Conservation (phyloP, 495 filamentous ascomycete species). For the Podospora appendiculata region DNA sequence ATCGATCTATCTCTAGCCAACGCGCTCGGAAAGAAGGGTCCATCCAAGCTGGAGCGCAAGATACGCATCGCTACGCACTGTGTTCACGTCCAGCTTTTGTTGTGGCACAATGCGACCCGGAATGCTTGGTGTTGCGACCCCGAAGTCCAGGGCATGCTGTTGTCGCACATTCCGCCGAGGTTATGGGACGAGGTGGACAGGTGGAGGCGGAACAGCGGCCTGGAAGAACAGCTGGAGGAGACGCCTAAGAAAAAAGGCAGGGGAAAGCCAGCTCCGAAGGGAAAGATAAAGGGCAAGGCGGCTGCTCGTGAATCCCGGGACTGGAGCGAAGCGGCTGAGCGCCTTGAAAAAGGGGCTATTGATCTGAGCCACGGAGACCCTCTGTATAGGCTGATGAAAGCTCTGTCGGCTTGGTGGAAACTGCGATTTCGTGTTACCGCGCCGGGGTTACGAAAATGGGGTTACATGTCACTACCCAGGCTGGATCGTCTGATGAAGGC, state of each 20-base stretch:
- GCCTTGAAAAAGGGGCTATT: slow-evolving; percentile 55
- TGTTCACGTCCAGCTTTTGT: slow-evolving; percentile 79
- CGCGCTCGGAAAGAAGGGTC: slow-evolving; percentile 70
- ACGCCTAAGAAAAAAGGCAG: slow-evolving; percentile 8
- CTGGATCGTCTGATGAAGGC: slow-evolving; percentile 59
- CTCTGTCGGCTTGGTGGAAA: slow-evolving; percentile 77
- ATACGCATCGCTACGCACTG: slow-evolving; percentile 74
- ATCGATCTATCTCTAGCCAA: slow-evolving; percentile 46
- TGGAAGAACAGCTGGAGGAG: slow-evolving; percentile 41
- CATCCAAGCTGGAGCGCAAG: slow-evolving; percentile 71
- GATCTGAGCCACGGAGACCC: slow-evolving; percentile 79
- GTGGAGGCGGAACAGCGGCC: slow-evolving; percentile 61
- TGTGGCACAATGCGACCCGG: slow-evolving; percentile 82
- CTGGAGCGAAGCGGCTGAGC: slow-evolving; percentile 63
- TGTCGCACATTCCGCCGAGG: slow-evolving; percentile 58
- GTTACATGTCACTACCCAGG: slow-evolving; percentile 65
- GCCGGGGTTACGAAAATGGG: slow-evolving; percentile 79
- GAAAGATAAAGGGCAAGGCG: slow-evolving; percentile 24
- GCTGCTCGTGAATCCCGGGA: slow-evolving; percentile 41
- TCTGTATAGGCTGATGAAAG: slow-evolving; percentile 67
- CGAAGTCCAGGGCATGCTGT: slow-evolving; percentile 67
- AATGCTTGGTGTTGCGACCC: slow-evolving; percentile 81
- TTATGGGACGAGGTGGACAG: slow-evolving; percentile 64
- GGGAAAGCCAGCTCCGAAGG: too few species aligned
- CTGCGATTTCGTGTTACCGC: slow-evolving; percentile 70